Base-by-base conservation (phyloP, 108 stramenopile species). In the Stephanodiscus minutulus region DNA sequence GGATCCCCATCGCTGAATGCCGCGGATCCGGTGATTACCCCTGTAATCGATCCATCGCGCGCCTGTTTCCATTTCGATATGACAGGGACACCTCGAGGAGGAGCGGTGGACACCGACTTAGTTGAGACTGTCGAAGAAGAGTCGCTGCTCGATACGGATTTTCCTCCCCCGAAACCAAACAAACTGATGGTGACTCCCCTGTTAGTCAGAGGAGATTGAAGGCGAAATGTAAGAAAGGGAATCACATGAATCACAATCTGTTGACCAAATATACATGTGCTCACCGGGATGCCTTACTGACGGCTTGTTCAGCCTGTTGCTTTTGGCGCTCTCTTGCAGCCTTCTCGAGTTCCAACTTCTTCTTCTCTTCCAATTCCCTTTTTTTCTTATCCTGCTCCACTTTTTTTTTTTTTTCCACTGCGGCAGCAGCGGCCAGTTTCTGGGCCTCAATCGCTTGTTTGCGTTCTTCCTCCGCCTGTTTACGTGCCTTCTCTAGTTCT, bases 41-140 rank as follows among this genome's bases (percentile, higher is more conserved):
- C 81, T 22, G 70, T 76, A 31, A 84, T 73, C 7, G 70, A 69
- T 47, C 89, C 89, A 80, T 93, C 89, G 12, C 79, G 58, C 35
- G 80, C 66, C 69, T 83, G 63, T 47, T 72, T 79, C 92, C 92
- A 93, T 31, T 60, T 58, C 24, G 79, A 70, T 7, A 81, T 74
- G 12, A 67, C 66, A 29, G 79, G 74, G 18, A 81, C 68, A 50
- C 79, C 79, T 35, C 50, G 58, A 7, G 79, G 79, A 28, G 64
- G 66, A 33, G 61, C 12, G 11, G 36, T 39, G 31, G 48, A 52
- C n/a, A 37, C 22, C 22, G 59, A 60, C 29, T 35, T 36, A 5
- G 33, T 60, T 35, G 61, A 52, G 10, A 35, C 6, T 36, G 63
- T 41, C 18, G 68, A 31, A n/a, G 68, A 49, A 22, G 76, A 20